These are phyloP conservation scores for Salix viminalis DNA, from an alignment of 345 rosid genomes.

Conservation along the genomic window DNA sequence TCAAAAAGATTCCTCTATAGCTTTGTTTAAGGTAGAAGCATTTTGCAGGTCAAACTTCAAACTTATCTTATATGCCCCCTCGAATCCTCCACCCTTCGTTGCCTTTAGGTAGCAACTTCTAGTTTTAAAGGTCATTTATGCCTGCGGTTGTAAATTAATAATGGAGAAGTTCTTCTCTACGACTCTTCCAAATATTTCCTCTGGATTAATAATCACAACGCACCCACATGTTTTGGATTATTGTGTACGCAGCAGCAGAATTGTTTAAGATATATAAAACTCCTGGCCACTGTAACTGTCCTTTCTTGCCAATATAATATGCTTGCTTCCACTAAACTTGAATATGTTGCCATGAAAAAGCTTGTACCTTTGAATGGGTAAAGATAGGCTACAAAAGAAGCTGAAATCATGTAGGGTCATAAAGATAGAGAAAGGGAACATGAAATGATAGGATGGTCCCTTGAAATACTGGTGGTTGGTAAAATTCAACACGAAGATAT, in stretches of 20 bases:
- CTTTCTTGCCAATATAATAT: neutral
- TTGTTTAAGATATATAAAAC: neutral
- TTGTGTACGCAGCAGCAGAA: neutral
- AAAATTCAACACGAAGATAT: neutral
- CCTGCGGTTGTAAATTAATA: neutral
- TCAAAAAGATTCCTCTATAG: constrained; percentile 25
- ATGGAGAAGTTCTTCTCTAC: neutral
- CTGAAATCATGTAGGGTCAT: neutral
- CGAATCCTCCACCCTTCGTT: constrained; percentile 11
- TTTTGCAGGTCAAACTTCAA: constrained; percentile 26
- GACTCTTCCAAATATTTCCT: constrained; percentile 2
- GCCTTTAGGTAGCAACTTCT: neutral
- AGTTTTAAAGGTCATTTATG: neutral
- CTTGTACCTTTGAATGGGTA: neutral
- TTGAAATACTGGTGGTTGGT: neutral
- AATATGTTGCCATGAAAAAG: neutral
- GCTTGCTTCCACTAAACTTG: neutral
- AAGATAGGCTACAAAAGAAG: neutral
- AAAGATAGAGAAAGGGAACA: neutral
- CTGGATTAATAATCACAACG: neutral
- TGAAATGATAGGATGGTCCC: neutral
- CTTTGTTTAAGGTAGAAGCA: constrained; percentile 22
- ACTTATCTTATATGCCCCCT: neutral
- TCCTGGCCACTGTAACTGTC: neutral
- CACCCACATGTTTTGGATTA: neutral